phyloP scores from a whole-genome alignment of 2,329 filamentous ascomycete genomes.

The Apiospora koreana region DNA sequence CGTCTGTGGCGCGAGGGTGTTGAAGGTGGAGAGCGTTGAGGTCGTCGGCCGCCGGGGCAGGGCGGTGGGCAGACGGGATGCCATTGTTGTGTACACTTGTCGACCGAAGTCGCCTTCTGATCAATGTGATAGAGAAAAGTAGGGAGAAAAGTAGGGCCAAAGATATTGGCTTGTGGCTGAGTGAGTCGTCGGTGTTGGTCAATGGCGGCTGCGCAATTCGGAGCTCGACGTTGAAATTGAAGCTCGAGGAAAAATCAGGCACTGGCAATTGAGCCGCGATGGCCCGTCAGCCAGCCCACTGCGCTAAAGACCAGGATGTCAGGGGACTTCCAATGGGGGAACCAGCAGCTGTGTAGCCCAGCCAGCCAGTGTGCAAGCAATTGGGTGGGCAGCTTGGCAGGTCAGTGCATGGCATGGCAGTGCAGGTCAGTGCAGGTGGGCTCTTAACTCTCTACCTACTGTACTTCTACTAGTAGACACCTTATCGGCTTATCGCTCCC shows the following conservation, averaged over 20 bases:
- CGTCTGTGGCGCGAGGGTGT: slow-evolving; percentile 24
- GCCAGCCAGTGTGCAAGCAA: not conserved
- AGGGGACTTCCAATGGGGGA: too few species aligned
- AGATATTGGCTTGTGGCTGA: not conserved
- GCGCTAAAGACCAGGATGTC: not conserved
- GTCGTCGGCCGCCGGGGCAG: slow-evolving; percentile 15
- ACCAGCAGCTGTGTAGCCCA: too few species aligned
- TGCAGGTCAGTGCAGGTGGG: too few species aligned
- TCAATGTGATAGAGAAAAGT: not conserved
- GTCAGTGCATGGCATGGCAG: too few species aligned
- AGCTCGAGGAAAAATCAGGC: not conserved
- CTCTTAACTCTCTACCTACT: too few species aligned
- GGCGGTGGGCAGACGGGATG: slow-evolving; percentile 12
- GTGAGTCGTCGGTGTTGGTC: not conserved
- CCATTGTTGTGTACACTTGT: slow-evolving; percentile 14
- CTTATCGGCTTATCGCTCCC: not conserved
- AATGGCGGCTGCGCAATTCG: slow-evolving; percentile 3
- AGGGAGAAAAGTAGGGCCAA: too few species aligned
- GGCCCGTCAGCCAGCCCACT: not conserved
- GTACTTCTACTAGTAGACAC: too few species aligned
- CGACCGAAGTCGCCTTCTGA: not conserved
- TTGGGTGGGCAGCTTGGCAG: not conserved
- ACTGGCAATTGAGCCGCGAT: not conserved
- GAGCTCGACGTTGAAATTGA: not conserved
- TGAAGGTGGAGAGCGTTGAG: slow-evolving; percentile 17